Evolutionary conservation across 192 early-diverging fungal species (phyloP).

Genomic region (Rhizoclosmatium sp.): DNA sequence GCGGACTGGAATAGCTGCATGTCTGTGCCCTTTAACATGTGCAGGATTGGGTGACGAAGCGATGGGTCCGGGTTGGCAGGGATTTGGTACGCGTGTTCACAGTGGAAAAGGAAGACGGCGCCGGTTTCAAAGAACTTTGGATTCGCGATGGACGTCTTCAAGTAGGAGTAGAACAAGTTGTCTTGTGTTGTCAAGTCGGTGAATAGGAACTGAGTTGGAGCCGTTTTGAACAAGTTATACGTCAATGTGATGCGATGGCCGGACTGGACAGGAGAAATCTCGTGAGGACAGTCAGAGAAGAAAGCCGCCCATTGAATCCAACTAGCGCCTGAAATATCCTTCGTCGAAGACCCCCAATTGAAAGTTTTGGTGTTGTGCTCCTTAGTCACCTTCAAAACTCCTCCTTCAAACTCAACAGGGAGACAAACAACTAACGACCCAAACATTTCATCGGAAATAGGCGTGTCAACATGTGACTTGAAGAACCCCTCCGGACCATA

Average conservation of each 20-base stretch:
- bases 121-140: background rate
- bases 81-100: background rate
- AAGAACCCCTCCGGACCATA: slow-evolving; percentile 32
- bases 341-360: background rate
- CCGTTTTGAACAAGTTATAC: slow-evolving; percentile 17
- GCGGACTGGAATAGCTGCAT: background rate
- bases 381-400: background rate
- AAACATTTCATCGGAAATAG: slow-evolving; percentile 30
- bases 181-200: background rate
- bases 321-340: background rate
- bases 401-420: slow-evolving; percentile 11
- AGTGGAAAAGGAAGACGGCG: background rate
- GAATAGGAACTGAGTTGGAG: background rate
- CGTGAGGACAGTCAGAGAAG: slow-evolving; percentile 30
- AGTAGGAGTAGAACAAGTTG: background rate
- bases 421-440: slow-evolving; percentile 39
- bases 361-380: background rate
- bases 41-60: background rate
- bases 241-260: slow-evolving; percentile 26
- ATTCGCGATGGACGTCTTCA: background rate
- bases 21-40: background rate
- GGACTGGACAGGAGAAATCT: slow-evolving; percentile 19
- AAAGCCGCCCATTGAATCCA: slow-evolving; percentile 29
- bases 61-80: background rate
- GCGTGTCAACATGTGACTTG: slow-evolving; percentile 39